Evolutionary conservation across 2,329 filamentous ascomycete species (phyloP).

Genomic region (Diaporthe capsici): DNA sequence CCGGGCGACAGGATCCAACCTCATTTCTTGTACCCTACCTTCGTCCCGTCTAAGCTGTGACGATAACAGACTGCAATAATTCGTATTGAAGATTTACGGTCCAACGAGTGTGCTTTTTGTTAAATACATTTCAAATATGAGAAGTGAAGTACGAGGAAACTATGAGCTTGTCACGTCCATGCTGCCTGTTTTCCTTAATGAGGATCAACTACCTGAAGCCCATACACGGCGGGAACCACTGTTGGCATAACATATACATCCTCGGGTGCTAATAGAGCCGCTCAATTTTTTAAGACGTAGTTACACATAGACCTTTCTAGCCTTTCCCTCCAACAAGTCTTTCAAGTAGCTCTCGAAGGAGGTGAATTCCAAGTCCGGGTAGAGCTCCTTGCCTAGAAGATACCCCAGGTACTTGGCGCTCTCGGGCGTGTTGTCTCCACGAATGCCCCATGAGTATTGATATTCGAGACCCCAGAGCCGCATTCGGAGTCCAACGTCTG

Average conservation of each 20-base stretch:
- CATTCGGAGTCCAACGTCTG: neutral
- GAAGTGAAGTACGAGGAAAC: neutral
- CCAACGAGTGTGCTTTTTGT: neutral
- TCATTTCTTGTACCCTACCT: neutral
- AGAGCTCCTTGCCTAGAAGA: conserved; percentile 34
- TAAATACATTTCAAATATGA: neutral
- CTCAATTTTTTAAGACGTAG: neutral
- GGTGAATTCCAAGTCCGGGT: conserved; percentile 33
- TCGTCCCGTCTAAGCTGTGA: too few species aligned
- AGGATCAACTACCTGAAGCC: neutral
- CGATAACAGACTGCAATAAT: too few species aligned
- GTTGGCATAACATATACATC: neutral
- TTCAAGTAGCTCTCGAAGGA: conserved; percentile 22
- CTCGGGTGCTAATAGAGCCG: neutral
- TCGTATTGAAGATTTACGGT: neutral
- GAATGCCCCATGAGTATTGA: conserved; percentile 36
- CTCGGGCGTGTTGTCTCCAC: conserved; percentile 38
- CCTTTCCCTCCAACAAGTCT: conserved; percentile 22
- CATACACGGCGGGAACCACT: too few species aligned
- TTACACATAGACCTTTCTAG: neutral
- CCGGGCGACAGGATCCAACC: neutral
- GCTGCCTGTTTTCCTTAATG: neutral
- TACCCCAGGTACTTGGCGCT: conserved; percentile 38
- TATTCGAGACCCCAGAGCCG: conserved; percentile 21
- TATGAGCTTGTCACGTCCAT: too few species aligned